These are phyloP conservation scores for Leucoagaricus sp. DNA, from an alignment of 1,284 basidiomycete species.

Conservation along the genomic window DNA sequence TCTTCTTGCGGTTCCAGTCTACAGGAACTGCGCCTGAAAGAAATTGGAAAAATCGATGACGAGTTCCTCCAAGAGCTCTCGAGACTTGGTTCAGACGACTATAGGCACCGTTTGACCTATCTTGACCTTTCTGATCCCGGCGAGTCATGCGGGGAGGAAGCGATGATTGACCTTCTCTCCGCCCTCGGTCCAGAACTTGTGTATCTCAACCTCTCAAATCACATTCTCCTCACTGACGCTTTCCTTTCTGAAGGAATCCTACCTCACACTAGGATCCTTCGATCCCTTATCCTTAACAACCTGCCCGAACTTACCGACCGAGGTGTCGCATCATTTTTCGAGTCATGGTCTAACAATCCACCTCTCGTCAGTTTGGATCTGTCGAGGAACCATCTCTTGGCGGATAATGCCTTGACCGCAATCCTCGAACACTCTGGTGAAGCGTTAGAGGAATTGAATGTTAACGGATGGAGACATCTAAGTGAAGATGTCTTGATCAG, in stretches of 20 bases:
- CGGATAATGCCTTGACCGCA: slow-evolving; percentile 58
- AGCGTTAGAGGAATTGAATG: slow-evolving; percentile 62
- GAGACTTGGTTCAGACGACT: slow-evolving; percentile 31
- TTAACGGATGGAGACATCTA: slow-evolving; percentile 78
- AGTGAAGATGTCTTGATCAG: slow-evolving; percentile 55
- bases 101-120: slow-evolving; percentile 35
- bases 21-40: slow-evolving; percentile 73
- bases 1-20: slow-evolving; percentile 57
- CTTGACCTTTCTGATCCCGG: slow-evolving; percentile 66
- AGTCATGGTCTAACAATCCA: slow-evolving; percentile 40
- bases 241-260: slow-evolving; percentile 69
- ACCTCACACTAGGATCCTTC: slow-evolving; percentile 52
- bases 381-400: slow-evolving; percentile 62
- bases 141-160: slow-evolving; percentile 56
- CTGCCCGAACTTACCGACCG: slow-evolving; percentile 68
- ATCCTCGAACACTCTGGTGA: slow-evolving; percentile 73
- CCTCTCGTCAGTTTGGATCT: slow-evolving; percentile 58
- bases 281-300: slow-evolving; percentile 58
- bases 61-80: slow-evolving; percentile 60
- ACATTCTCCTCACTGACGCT: slow-evolving; percentile 62
- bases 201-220: slow-evolving; percentile 58
- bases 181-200: slow-evolving; percentile 55
- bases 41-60: slow-evolving; percentile 76
- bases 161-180: slow-evolving; percentile 56
- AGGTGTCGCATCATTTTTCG: slow-evolving; percentile 73